Base-by-base conservation (phyloP, 768 basidiomycete species). In the Leucocoprinus sp. region DNA sequence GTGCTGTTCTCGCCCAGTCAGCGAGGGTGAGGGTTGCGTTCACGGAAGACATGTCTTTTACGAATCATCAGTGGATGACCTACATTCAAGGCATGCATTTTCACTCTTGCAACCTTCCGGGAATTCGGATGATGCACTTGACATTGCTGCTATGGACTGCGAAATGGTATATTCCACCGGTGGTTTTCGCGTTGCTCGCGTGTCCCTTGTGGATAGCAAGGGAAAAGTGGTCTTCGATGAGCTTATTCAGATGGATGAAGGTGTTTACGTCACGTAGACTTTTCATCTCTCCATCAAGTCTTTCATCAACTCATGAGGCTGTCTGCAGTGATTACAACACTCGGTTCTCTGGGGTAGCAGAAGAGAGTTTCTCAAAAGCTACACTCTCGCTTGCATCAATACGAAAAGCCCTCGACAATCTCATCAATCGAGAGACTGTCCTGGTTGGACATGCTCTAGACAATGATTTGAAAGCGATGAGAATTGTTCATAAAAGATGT, bases 91-190 rank as follows among this genome's bases (percentile, higher is more conserved):
- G 14, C 79, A 89, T 45, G 62, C 83, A 0, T 96, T 93, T 63
- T 78, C 90, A 36, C 62, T 55, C 42, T 58, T 68, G 39, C 57
- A 57, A 8, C 48, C 63, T 4, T 49, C 64, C 6, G 51, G 61
- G 34, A 24, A 55, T 8, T 36, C 52, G 12, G 56, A 51, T 15
- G 54, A 55, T 1, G 67, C 74, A 1, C 64, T 90, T 36, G 87
- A 93, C 46, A 76, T 97, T 3, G 87, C 82, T 4, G 90, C 90
- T 0, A 68, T 98, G 40, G 96, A 99, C 60, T 98, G 96, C 58
- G 96, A 99, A 64, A 92, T 98, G 88, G 72, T 97, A 7, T 92
- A 93, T 65, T 87, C 91, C 0, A 97, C 93, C 0, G 88, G 86
- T 4, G 96, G 96, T 0, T 79, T 91, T 74, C 81, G 84, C 17